Conservation (phyloP, 768 basidiomycete genomes). For the Porpolomopsis calyptriformis region DNA sequence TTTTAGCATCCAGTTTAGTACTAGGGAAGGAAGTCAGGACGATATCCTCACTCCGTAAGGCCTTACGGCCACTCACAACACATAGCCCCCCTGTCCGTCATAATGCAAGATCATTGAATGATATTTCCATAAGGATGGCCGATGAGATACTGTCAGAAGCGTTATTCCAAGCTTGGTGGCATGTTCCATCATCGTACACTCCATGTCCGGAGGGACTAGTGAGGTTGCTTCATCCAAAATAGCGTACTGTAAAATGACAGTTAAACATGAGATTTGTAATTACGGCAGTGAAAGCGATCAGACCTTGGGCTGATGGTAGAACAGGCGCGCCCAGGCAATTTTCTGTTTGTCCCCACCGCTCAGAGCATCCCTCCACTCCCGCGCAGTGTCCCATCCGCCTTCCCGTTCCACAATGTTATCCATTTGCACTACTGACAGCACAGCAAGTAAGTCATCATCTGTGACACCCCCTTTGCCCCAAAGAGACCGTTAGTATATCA, state of each 20-base stretch:
- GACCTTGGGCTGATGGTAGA: conserved; percentile 91
- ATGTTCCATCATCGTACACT: conserved; percentile 90
- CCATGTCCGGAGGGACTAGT: conserved; percentile 85
- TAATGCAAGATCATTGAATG: conserved; percentile 84
- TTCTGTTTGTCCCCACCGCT: conserved; percentile 96
- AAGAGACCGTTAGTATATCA: neutral
- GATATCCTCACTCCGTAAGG: neutral
- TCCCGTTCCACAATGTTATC: conserved; percentile 80
- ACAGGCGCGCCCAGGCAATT: conserved; percentile 93
- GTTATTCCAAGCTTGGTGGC: conserved; percentile 84
- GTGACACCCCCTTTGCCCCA: conserved; percentile 46
- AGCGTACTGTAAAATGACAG: conserved; percentile 55
- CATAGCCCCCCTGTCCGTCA: conserved; percentile 90
- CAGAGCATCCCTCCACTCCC: conserved; percentile 89
- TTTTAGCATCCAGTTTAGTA: conserved; percentile 83
- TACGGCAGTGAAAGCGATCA: conserved; percentile 7
- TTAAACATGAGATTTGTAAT: conserved; percentile 1
- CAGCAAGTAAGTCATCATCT: conserved; percentile 61
- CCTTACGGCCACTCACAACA: conserved; percentile 55
- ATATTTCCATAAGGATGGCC: conserved; percentile 89
- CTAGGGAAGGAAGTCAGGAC: conserved; percentile 31
- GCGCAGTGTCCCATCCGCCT: conserved; percentile 87
- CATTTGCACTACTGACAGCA: conserved; percentile 77
- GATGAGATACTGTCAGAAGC: conserved; percentile 88
- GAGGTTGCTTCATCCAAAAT: conserved; percentile 96